Percentiles rank a stretch among this genome's conserved stretches.
These are phyloP conservation scores for Solanum ossicruentum DNA, from an alignment of 257 asterid species.

Conservation along the genomic window DNA sequence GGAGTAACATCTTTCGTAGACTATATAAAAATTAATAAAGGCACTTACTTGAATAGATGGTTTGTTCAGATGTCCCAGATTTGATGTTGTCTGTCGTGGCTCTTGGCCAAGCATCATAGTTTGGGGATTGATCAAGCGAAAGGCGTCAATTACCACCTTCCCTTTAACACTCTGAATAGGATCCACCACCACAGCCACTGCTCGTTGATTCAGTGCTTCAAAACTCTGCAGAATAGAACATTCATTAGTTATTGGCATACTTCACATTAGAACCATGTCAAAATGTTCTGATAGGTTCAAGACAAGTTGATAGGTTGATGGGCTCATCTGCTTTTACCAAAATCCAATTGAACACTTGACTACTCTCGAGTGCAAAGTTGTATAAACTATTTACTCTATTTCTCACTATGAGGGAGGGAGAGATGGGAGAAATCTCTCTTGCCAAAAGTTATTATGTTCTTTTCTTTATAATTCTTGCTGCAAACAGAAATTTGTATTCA, in stretches of 20 bases:
- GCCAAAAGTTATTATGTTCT: neutral
- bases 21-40: neutral
- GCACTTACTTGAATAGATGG: constrained; percentile 85
- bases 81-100: constrained; percentile 97
- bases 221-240: constrained; percentile 59
- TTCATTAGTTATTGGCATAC: neutral
- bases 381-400: neutral
- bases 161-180: constrained; percentile 99
- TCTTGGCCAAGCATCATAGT: constrained; percentile 99
- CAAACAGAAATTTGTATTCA: neutral
- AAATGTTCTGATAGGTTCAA: neutral
- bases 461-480: neutral
- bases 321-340: neutral
- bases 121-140: constrained; percentile 90
- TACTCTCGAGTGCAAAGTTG: neutral
- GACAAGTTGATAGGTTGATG: neutral
- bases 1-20: neutral
- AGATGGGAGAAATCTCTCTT: neutral
- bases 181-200: constrained; percentile 97
- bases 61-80: constrained; percentile 90
- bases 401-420: neutral
- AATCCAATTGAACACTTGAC: neutral
- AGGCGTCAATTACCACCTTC: constrained; percentile 99
- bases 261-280: neutral
- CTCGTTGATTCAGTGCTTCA: constrained; percentile 96